Base-by-base conservation (phyloP, 345 rosid species). In the Hypericum perforatum region DNA sequence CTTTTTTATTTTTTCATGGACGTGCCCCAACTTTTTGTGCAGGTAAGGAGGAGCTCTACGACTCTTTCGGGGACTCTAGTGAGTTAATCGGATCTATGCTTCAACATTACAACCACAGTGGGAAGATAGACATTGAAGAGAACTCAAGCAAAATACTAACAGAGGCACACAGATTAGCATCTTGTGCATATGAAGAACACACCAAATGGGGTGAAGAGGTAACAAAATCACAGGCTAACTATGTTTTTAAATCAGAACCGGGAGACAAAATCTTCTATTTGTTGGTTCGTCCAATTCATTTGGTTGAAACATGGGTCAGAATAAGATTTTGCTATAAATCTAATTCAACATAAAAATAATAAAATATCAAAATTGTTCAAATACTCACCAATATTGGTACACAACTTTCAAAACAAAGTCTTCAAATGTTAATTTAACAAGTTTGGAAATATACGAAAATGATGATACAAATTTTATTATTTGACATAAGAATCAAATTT, bases 121-220 rank as follows among this genome's bases (percentile, higher is more conserved):
- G 39, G 2, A 8, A 36, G 36, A 40, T 14, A 11, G 11, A 9
- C 8, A 15, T 36, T 11, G 43, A 6, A n/a, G 16, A 60, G 40
- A 49, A 41, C 49, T 37, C 66, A 15, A 42, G 16, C 41, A 29
- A 43, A 41, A 8, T 65, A 41, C 49, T 36, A 6, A 58, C 52
- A 57, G 63, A 68, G 45, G 32, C 65, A 13, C 49, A 61, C 8
- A 0, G 29, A 8, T 39, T 78, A 40, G 74, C 75, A 43, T 58
- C 78, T 5, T 70, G 78, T 22, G 37, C 44, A 6, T 73, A 70
- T 5, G 75, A 73, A 52, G 37, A 16, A 8, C 54, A 61, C 42
- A 63, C 76, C 13, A 9, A 36, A 60, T 76, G 84, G 84, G 81
- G 81, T 13, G 32, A 57, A 54, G 16, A 73, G 74, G 84, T 49